Evolutionary conservation across 1,284 basidiomycete species (phyloP).

Genomic region (Cutaneotrichosporon daszewskae): DNA sequence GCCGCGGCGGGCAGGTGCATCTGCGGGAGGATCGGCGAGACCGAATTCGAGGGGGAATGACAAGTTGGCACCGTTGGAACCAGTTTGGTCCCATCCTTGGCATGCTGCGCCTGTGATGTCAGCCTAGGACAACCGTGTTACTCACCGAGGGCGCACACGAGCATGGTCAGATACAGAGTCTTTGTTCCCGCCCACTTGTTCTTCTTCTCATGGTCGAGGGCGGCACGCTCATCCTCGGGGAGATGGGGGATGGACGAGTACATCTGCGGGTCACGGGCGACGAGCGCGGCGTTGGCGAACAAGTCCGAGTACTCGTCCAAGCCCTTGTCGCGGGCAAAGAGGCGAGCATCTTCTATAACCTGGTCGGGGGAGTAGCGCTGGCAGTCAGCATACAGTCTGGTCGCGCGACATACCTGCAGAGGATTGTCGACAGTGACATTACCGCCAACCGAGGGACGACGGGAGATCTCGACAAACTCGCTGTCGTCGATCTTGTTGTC

Average conservation of each 20-base stretch:
- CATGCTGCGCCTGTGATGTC: slow-evolving; percentile 37
- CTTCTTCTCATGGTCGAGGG: slow-evolving; percentile 53
- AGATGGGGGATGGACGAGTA: slow-evolving; percentile 55
- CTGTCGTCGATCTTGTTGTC: no score
- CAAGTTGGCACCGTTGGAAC: slow-evolving; percentile 55
- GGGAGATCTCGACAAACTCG: no score
- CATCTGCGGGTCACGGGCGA: slow-evolving; percentile 56
- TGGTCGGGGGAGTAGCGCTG: no score
- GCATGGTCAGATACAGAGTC: slow-evolving; percentile 29
- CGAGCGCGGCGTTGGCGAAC: slow-evolving; percentile 59
- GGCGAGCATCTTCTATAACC: no score
- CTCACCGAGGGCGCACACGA: slow-evolving; percentile 33
- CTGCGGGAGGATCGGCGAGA: slow-evolving; percentile 41
- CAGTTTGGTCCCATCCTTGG: slow-evolving; percentile 43
- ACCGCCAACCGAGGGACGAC: no score
- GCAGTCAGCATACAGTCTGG: no score
- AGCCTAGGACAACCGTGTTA: no score
- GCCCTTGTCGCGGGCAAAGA: not conserved
- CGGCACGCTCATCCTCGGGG: slow-evolving; percentile 56
- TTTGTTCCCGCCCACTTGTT: slow-evolving; percentile 61
- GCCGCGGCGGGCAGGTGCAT: slow-evolving; percentile 1
- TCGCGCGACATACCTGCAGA: no score
- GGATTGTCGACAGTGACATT: no score
- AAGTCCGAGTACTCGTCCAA: slow-evolving; percentile 15
- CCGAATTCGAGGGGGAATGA: slow-evolving; percentile 62